Base-by-base conservation (phyloP, 2,329 filamentous ascomycete species). In the Aspergillus sp. region DNA sequence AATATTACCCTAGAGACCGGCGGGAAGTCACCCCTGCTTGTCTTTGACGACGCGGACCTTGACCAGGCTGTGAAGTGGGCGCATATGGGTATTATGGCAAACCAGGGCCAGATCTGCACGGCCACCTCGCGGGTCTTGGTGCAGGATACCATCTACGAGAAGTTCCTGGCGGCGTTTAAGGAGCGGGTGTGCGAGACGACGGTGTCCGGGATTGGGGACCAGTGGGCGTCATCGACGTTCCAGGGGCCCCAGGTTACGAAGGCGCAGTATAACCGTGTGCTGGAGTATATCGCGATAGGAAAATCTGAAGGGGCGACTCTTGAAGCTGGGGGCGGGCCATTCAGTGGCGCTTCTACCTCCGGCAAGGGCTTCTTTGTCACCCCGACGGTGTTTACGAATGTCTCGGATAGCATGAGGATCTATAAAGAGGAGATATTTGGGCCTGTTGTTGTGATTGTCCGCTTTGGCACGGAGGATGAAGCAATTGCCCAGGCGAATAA, bases 201-300 rank as follows among this genome's bases (percentile, higher is more conserved):
- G 4, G 23, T 24, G 0, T 74, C 70, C 5, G 72, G 72, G 45
- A 70, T 78, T 24, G 77, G 77, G 4, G 71, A 79, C 50, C 77
- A 76, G 50, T 79, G 74, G 68, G 70, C 74, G 27, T 64, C 70
- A 15, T 58, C 66, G n/a, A 77, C 76, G 1, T 76, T 70, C 68
- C 74, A 79, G 45, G 77, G 79, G 2, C 78, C 79, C 0, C 77
- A 79, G 57, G 76, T 79, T 9, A 77, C 76, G 11, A 74, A 75
- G 33, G 68, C 70, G 0, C 78, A 80, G 60, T 79, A 78, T 52
- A 75, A 80, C 31, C 66, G 71, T 6, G 73, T 81, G 4, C 65
- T 79, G 0, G 64, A 67, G 1, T 81, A 78, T 59, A 74, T 81
- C 35, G 69, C 77, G 17, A 64, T 68, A 45, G 78, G 75, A 2